Base-by-base conservation (phyloP, 495 filamentous ascomycete genomes). In the Lasiosphaeria hispida region DNA sequence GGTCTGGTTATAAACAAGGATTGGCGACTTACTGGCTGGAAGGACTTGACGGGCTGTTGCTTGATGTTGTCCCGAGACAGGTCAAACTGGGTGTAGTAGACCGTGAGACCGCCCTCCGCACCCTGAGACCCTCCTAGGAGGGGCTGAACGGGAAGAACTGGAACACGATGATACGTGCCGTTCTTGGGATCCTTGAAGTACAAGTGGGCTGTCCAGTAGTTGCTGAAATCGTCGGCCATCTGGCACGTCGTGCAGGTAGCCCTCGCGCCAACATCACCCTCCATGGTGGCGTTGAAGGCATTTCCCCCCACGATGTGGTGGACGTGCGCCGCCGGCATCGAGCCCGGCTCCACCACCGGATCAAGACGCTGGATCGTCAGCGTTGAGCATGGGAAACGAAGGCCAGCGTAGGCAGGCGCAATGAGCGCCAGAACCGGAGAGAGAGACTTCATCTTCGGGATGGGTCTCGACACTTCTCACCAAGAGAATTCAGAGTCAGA, bases 221-320 rank as follows among this genome's bases (percentile, higher is more conserved):
- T 66, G 49, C 61, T 63, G 34, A 66, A 63, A 45, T 66, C 60
- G 17, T 66, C 63, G 13, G 52, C 19, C 49, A 66, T 57, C 14
- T 60, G 53, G 58, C 63, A 66, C 11, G 63, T 66, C 10, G 63
- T 66, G 45, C 63, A 66, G 34, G 59, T 73, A 9, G 66, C 75
- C 48, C 69, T 50, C 62, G 68, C 69, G 4, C 72, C 71, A n/a
- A 78, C 69, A 37, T 79, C 77, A 10, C 73, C 74, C 11, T 74
- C 67, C 77, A 78, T 78, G 18, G 74, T 70, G 19, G 73, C 72
- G 50, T 76, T 75, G 68, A 80, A 80, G 42, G 70, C 73, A 67
- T 80, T 77, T 42, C 77, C 77, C 34, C 77, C 77, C 0, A 77
- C 74, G n/a, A 80, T 75, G 43, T 76, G 74, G 55, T 80, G 77